Evolutionary conservation across 2,329 filamentous ascomycete genomes (phyloP), one percentile per base, ranked within the genome.

Genomic region (Pseudopithomyces chartarum): DNA sequence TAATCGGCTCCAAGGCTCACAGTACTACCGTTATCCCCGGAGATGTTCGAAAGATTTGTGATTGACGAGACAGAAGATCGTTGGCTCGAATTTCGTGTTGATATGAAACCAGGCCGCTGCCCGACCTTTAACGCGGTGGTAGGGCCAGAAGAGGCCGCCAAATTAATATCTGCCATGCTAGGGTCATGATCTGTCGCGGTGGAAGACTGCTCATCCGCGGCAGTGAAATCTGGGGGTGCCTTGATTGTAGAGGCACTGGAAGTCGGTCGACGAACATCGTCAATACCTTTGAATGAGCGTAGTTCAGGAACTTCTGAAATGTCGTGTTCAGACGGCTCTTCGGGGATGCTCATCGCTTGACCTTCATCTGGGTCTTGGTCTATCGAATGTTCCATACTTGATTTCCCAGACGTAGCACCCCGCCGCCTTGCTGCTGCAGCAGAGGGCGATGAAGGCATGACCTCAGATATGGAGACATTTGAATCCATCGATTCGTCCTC

Each of bases 1-100:
- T 89, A 95, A 73, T 97, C 92, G 8, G 87, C 86, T 6, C 89
- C 89, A 17, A 91, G 79, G 5, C 90, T 92, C 3, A 83, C 84
- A 62, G 96, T 92, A 68, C 88, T 94, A n/a, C 85, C 86, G 8
- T 79, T 81, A 59, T 90, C 88, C 34, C 81, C 82, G 60, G 81
- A 83, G 12, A 74, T 73, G 38, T 84, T 84, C 42, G 83, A 85
- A 22, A 74, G 78, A 51, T 82, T 83, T 6, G 81, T 79, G 42
- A 81, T 70, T 0, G 85, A 86, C 2, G 85, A 86, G 13, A 80
- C 77, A 2, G 84, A 86, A n/a, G 85, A 83, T 23, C 84, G 81
- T 64, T 86, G 80, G 56, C 83, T 83, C 2, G 81, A 82, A 64
- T 84, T 80, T 20, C 85, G 81, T 62, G 80, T 82, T 17, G 78